Percentiles rank a stretch among this genome's conserved stretches.
Conservation (phyloP, 192 early-diverging fungal genomes). For the Coemansia sp. region DNA sequence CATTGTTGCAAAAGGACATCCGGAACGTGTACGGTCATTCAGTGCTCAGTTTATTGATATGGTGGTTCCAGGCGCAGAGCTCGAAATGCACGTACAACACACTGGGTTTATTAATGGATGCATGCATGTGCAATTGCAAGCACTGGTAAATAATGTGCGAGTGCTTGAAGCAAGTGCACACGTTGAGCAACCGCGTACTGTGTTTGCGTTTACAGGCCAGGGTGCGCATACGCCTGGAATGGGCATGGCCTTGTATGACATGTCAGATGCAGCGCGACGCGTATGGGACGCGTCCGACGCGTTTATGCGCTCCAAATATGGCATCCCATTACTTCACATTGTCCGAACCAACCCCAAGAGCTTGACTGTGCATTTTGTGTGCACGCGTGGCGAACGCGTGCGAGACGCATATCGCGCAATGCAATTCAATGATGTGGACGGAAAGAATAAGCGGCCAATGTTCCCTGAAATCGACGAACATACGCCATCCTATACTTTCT, state of each 20-base stretch:
- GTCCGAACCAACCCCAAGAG: slow-evolving; percentile 80
- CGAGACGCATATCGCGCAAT: slow-evolving; percentile 79
- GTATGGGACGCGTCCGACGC: slow-evolving; percentile 90
- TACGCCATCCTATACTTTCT: not conserved
- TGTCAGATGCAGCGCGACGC: slow-evolving; percentile 73
- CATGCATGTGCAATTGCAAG: slow-evolving; percentile 81
- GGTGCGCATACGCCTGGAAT: slow-evolving; percentile 91
- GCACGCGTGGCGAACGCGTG: slow-evolving; percentile 75
- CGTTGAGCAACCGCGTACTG: slow-evolving; percentile 80
- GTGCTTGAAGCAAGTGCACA: slow-evolving; percentile 85
- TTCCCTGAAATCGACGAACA: slow-evolving; percentile 60
- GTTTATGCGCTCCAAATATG: slow-evolving; percentile 83
- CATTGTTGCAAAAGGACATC: slow-evolving; percentile 77
- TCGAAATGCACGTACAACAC: slow-evolving; percentile 79
- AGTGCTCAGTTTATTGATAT: slow-evolving; percentile 80
- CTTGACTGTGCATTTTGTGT: slow-evolving; percentile 87
- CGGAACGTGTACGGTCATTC: slow-evolving; percentile 75
- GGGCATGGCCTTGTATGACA: slow-evolving; percentile 90
- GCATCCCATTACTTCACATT: slow-evolving; percentile 86
- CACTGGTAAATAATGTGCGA: slow-evolving; percentile 60
- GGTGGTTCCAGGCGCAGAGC: slow-evolving; percentile 79
- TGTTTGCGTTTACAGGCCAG: slow-evolving; percentile 90
- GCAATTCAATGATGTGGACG: slow-evolving; percentile 80
- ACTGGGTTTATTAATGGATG: slow-evolving; percentile 85
- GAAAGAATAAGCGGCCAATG: slow-evolving; percentile 61